Percentiles rank a stretch among this genome's conserved stretches.
These are phyloP conservation scores for Fomitopsis pinicola DNA, from an alignment of 1,284 basidiomycete species.

Conservation along the genomic window DNA sequence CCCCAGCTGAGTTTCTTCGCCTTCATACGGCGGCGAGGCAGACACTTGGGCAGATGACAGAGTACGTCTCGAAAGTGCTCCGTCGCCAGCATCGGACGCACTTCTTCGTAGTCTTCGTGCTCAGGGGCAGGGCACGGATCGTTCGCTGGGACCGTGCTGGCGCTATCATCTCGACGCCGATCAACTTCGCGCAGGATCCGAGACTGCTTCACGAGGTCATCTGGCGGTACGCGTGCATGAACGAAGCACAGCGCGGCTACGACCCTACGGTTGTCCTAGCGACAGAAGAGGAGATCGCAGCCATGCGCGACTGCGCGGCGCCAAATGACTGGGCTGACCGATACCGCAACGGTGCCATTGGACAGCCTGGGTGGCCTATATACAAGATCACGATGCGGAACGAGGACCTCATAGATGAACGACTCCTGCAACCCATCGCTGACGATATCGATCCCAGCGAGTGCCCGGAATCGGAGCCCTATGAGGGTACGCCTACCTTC, in stretches of 20 bases:
- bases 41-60: not conserved
- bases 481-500: not conserved
- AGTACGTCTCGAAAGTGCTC: not conserved
- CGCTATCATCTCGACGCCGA: conserved; percentile 8
- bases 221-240: conserved; percentile 9
- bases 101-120: conserved; percentile 12
- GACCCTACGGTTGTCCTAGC: conserved; percentile 7
- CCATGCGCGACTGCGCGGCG: not conserved
- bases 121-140: conserved; percentile 9
- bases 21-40: not conserved
- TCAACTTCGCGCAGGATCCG: conserved; percentile 10
- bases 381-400: not conserved
- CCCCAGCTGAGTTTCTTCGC: not conserved
- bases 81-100: conserved; percentile 9
- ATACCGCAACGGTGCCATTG: not conserved
- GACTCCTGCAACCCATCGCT: not conserved
- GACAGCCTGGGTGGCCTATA: not conserved
- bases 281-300: not conserved
- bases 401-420: not conserved
- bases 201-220: conserved; percentile 8
- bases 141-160: conserved; percentile 17
- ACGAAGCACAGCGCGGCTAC: conserved; percentile 6
- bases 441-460: not conserved
- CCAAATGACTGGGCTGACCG: not conserved
- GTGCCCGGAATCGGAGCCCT: too few relatives aligned